phyloP scores from a whole-genome alignment of 139 green algal species.

The Chlorella vulgaris region DNA sequence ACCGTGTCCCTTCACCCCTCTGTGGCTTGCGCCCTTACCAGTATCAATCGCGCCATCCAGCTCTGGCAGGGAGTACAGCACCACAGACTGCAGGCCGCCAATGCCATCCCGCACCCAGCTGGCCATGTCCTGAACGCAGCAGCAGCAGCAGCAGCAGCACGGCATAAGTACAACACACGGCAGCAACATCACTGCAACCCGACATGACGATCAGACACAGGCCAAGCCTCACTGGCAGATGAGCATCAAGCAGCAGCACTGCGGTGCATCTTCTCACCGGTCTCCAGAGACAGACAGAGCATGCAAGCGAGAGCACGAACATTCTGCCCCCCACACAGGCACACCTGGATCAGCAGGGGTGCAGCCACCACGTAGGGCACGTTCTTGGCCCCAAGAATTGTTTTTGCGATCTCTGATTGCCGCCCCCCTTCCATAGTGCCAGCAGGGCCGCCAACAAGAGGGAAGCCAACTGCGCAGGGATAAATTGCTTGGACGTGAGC shows the following conservation, averaged over 20 bases:
- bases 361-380: constrained; percentile 95
- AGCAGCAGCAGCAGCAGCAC: not conserved
- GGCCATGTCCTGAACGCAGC: constrained; percentile 72
- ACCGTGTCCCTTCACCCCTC: not conserved
- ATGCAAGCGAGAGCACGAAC: no score
- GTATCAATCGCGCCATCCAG: constrained; percentile 97
- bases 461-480: constrained; percentile 83
- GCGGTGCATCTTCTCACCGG: no score
- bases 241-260: no score
- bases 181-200: not conserved
- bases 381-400: constrained; percentile 92
- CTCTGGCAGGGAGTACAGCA: constrained; percentile 97
- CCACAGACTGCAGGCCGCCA: constrained; percentile 90
- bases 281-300: no score
- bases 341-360: constrained; percentile 91
- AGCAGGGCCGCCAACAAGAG: constrained; percentile 93
- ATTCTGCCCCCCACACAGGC: no score
- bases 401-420: constrained; percentile 84
- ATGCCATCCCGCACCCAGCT: constrained; percentile 81
- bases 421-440: constrained; percentile 91
- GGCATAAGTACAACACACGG: not conserved
- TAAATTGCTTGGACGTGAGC: not conserved
- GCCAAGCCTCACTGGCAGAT: no score
- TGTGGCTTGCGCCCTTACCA: constrained; percentile 44
- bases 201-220: no score